Evolutionary conservation across 2,329 filamentous ascomycete genomes (phyloP), one percentile per base, ranked within the genome.

Genomic region (Fusarium nygamai): DNA sequence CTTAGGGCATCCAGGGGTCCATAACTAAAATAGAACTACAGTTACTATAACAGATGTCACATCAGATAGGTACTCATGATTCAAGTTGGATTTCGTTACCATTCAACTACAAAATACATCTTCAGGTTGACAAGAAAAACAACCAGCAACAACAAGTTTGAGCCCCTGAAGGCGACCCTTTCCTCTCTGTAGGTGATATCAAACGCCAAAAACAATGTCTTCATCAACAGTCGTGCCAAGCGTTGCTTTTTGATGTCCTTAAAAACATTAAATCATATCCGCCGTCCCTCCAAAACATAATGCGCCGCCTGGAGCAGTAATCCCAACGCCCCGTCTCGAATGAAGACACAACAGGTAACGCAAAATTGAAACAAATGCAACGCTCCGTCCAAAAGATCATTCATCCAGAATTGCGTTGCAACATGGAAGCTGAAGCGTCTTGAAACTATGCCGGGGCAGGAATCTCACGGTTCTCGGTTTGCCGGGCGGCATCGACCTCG

Each of bases 141-240:
- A 62, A 50, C 44, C 48, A 46, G 22, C 29, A 57, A 67, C 38
- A 63, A n/a, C 53, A 58, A 67, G 44, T 53, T 44, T 36, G 43
- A 62, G 65, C 64, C 60, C 61, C 50, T 57, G 61, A 22, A 58
- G 67, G 60, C 69, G 17, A 61, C 62, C 64, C 66, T 46, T 69
- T 53, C 62, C 48, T 43, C 17, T 59, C 33, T 54, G 67, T 65
- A 51, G 48, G 61, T 44, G 56, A 58, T 64, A 71, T 72, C 71
- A 67, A 78, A 78, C 76, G 75, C 73, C 68, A 47, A 54, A 54
- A 68, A 62, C 65, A 68, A 74, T 73, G 68, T 71, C 62, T 64
- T 78, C 76, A 51, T 76, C 41, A 76, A 74, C 71, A 54, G 58
- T 78, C 75, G 73, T 78, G 57, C 67, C 72, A 61, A 69, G 58